These are phyloP conservation scores for Platanthera guangdongensis DNA, from an alignment of 106 monocot genomes.

Conservation along the genomic window DNA sequence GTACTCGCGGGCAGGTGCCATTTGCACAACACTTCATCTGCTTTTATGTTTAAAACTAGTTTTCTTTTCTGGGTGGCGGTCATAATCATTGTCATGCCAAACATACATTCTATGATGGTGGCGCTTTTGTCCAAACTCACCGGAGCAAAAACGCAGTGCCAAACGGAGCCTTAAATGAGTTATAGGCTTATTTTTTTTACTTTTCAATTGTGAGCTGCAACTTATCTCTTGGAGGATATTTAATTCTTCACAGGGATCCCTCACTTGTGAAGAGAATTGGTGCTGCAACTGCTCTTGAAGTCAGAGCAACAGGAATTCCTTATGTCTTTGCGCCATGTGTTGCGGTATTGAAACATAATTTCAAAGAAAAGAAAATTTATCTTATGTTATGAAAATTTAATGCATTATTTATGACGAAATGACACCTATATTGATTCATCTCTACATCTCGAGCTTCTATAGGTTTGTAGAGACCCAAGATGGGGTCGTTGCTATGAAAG, in stretches of 20 bases:
- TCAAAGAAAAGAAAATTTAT: background rate
- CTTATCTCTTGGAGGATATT: background rate
- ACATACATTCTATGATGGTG: no score
- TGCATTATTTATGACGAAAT: background rate
- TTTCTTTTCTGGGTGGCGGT: no score
- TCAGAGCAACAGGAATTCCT: slow-evolving; percentile 66
- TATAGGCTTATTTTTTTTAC: background rate
- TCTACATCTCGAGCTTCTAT: slow-evolving; percentile 2
- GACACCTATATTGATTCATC: background rate
- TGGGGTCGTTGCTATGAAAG: slow-evolving; percentile 31
- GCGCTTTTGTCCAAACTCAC: no score
- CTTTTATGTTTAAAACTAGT: no score
- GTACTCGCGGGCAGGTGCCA: no score
- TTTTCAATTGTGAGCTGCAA: background rate
- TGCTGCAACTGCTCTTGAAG: slow-evolving; percentile 75
- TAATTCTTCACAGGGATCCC: slow-evolving; percentile 35
- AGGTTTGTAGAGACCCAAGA: slow-evolving; percentile 31
- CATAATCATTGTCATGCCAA: no score
- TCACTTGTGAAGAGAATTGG: slow-evolving; percentile 62
- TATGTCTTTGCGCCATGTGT: slow-evolving; percentile 73
- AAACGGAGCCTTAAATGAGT: no score
- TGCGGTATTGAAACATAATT: slow-evolving; percentile 31
- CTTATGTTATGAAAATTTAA: background rate
- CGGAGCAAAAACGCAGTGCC: no score
- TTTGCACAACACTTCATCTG: no score